Conservation (phyloP, 176 grass and related monocot genomes). For the Guadua angustifolia region DNA sequence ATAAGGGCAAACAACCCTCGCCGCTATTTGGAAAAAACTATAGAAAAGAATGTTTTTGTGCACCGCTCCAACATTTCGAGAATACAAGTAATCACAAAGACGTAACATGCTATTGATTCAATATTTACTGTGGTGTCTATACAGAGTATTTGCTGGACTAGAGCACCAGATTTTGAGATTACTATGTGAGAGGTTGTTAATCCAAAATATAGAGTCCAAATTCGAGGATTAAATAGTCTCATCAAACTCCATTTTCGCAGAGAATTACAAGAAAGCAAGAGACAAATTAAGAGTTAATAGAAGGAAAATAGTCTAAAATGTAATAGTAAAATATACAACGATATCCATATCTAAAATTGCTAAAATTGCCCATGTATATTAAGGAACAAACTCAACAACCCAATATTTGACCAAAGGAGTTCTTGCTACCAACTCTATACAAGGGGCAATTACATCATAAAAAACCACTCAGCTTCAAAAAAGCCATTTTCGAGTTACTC, state of each 20-base stretch:
- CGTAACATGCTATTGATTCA: conserved; percentile 4
- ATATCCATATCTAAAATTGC: too few species aligned
- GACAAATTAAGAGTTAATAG: background rate
- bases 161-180: conserved; percentile 30
- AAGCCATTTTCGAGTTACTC: too few species aligned
- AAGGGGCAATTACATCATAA: too few species aligned
- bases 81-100: conserved; percentile 22
- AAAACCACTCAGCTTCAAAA: too few species aligned
- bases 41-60: conserved; percentile 49
- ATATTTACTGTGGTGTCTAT: conserved; percentile 54
- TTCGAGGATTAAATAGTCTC: conserved; percentile 45
- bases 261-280: background rate
- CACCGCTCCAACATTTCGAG: conserved; percentile 42
- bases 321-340: background rate
- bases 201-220: conserved; percentile 20
- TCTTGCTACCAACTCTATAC: too few species aligned
- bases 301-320: background rate
- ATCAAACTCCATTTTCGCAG: conserved; percentile 59
- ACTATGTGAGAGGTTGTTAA: conserved; percentile 18
- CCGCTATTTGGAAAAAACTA: conserved; percentile 35
- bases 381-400: too few species aligned
- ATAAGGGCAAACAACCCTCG: conserved; percentile 1
- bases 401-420: too few species aligned
- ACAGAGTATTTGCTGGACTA: conserved; percentile 37
- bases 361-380: too few species aligned